Evolutionary conservation across 805 yeast genomes (phyloP).

Genomic region (Candida maesae): DNA sequence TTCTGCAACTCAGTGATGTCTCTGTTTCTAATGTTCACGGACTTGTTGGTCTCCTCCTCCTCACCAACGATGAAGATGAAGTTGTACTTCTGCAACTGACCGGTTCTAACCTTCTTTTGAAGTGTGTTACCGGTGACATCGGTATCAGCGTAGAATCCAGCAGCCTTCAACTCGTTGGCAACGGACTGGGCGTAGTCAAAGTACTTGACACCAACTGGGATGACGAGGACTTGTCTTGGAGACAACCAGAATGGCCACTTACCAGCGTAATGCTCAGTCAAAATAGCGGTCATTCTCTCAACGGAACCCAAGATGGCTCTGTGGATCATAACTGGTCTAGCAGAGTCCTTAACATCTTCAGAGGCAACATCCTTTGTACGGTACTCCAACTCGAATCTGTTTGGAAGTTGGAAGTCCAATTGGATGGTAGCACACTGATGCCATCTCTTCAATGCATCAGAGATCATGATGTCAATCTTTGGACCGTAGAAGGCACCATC

Average conservation of each 20-base stretch:
- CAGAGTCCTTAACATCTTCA: constrained; percentile 47
- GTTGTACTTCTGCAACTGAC: constrained; percentile 92
- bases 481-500: constrained; percentile 98
- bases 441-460: constrained; percentile 95
- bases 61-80: constrained; percentile 97
- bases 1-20: constrained; percentile 91
- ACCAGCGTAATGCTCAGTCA: constrained; percentile 97
- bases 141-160: constrained; percentile 87
- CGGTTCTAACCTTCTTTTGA: constrained; percentile 97
- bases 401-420: constrained; percentile 96
- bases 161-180: constrained; percentile 59
- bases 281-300: constrained; percentile 98
- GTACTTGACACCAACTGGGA: constrained; percentile 95
- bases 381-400: constrained; percentile 86
- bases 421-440: constrained; percentile 99
- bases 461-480: constrained; percentile 93
- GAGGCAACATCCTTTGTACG: constrained; percentile 57
- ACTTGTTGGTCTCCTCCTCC: constrained; percentile 71
- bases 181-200: constrained; percentile 85
- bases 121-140: constrained; percentile 94
- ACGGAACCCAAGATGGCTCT: constrained; percentile 98
- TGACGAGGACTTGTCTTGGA: constrained; percentile 96
- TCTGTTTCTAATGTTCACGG: constrained; percentile 96
- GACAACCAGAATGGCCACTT: constrained; percentile 99
- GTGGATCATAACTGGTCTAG: constrained; percentile 98